phyloP scores from a whole-genome alignment of 2,329 filamentous ascomycete genomes.

The Xylaria sp. region DNA sequence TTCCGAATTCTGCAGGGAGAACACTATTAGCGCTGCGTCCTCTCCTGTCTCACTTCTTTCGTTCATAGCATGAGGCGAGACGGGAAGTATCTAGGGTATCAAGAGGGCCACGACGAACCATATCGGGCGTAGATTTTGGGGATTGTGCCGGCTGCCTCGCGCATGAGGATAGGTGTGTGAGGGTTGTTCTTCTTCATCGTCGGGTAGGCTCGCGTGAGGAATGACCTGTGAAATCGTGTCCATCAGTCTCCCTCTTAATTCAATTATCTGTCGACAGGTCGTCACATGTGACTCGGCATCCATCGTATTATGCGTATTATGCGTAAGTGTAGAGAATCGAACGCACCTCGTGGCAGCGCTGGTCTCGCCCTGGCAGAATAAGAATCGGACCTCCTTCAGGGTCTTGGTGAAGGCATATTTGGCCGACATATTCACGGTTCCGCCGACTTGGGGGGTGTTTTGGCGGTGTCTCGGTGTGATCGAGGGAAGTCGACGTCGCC shows the following conservation, averaged over 20 bases:
- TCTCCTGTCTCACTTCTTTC: not conserved
- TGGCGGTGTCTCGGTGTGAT: conserved; percentile 17
- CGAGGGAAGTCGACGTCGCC: conserved; percentile 21
- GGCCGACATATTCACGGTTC: conserved; percentile 70
- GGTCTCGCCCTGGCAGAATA: conserved; percentile 93
- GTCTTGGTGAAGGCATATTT: conserved; percentile 91
- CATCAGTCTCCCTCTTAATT: not conserved
- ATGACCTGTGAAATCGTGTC: conserved; percentile 64
- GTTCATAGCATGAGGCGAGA: not conserved
- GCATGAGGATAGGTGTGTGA: conserved; percentile 88
- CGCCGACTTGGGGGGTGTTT: conserved; percentile 15
- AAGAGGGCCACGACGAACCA: conserved; percentile 60
- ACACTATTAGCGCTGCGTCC: conserved; percentile 28
- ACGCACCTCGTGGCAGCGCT: conserved; percentile 86
- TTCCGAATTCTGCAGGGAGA: conserved; percentile 54
- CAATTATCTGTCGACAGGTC: not conserved
- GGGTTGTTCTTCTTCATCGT: conserved; percentile 99
- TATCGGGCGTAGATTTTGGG: conserved; percentile 93
- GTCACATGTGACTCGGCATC: conserved; percentile 1
- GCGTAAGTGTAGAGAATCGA: not conserved
- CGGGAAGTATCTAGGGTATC: not conserved
- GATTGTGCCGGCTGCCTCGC: conserved; percentile 84
- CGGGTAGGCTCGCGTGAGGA: conserved; percentile 89
- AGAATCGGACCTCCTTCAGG: conserved; percentile 94
- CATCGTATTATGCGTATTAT: not conserved